These are phyloP conservation scores for Peniophora sp. DNA, from an alignment of 1,284 basidiomycete species.

Conservation along the genomic window DNA sequence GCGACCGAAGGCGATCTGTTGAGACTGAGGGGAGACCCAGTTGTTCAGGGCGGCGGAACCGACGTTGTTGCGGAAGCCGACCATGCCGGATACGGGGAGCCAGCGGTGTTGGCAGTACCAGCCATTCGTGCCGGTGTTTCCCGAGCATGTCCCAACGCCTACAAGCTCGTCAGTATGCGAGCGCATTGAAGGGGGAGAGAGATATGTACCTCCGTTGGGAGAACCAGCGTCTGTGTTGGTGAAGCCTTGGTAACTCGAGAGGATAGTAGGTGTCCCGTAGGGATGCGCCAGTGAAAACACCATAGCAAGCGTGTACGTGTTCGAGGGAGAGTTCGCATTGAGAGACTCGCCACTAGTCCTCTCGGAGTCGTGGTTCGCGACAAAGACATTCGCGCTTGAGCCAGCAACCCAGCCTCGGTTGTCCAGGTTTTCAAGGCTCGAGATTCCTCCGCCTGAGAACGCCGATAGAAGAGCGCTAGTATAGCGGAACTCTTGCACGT, in stretches of 20 bases:
- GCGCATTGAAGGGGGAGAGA: not conserved
- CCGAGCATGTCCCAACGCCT: constrained; percentile 21
- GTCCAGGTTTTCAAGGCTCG: constrained; percentile 47
- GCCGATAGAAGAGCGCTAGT: constrained; percentile 42
- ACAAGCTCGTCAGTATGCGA: not conserved
- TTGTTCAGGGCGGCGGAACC: constrained; percentile 18
- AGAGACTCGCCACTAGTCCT: constrained; percentile 22
- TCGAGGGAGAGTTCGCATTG: constrained; percentile 24
- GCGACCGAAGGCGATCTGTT: constrained; percentile 28
- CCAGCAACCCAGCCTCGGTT: constrained; percentile 29
- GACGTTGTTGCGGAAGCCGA: constrained; percentile 27
- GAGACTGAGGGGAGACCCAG: constrained; percentile 9
- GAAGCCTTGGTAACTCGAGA: constrained; percentile 26
- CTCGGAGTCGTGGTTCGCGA: constrained; percentile 32
- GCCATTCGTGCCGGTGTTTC: constrained; percentile 18
- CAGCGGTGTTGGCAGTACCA: constrained; percentile 29
- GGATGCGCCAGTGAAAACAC: constrained; percentile 29
- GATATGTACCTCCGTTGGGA: not conserved
- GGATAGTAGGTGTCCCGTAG: constrained; percentile 32
- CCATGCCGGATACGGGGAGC: constrained; percentile 25
- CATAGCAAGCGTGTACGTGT: constrained; percentile 26
- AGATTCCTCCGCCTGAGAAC: constrained; percentile 44
- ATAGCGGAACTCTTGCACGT: constrained; percentile 69
- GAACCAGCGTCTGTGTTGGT: constrained; percentile 14
- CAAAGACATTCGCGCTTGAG: constrained; percentile 26